phyloP scores from a whole-genome alignment of 2,329 filamentous ascomycete genomes.

The Cephalotrichum gorgonifer region DNA sequence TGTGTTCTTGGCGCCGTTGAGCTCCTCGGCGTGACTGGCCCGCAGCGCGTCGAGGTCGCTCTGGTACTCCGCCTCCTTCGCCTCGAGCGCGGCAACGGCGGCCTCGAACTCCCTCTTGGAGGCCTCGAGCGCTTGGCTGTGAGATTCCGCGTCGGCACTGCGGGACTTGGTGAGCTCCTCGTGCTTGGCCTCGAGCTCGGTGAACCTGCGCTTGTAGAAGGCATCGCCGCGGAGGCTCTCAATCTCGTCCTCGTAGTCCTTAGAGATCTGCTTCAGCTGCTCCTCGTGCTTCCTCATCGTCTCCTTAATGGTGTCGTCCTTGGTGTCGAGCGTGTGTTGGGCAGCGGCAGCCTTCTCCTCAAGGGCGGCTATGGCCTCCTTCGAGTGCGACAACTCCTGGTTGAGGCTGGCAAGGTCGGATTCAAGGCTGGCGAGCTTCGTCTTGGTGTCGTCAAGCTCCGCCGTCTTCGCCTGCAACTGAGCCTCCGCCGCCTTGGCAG shows the following conservation, averaged over 20 bases:
- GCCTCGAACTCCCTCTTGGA: conserved; percentile 32
- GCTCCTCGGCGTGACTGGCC: conserved; percentile 46
- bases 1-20: conserved; percentile 44
- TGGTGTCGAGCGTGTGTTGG: conserved; percentile 32
- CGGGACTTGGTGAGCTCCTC: conserved; percentile 31
- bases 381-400: conserved; percentile 25
- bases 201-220: conserved; percentile 53
- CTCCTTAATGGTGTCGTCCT: conserved; percentile 38
- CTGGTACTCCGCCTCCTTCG: conserved; percentile 42
- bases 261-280: conserved; percentile 46
- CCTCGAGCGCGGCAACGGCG: conserved; percentile 34
- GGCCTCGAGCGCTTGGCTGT: conserved; percentile 30
- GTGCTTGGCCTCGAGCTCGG: conserved; percentile 48
- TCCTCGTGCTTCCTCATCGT: conserved; percentile 46
- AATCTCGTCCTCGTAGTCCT: conserved; percentile 56
- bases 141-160: conserved; percentile 23
- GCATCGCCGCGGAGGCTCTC: conserved; percentile 53
- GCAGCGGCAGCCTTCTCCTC: conserved; percentile 37
- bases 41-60: conserved; percentile 43
- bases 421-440: conserved; percentile 30
- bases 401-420: conserved; percentile 34
- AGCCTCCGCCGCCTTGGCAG: conserved; percentile 28
- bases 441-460: conserved; percentile 27
- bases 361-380: conserved; percentile 35
- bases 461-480: conserved; percentile 32